These are phyloP conservation scores for Penicillium egyptiacum DNA, from an alignment of 495 filamentous ascomycete species.

Conservation along the genomic window DNA sequence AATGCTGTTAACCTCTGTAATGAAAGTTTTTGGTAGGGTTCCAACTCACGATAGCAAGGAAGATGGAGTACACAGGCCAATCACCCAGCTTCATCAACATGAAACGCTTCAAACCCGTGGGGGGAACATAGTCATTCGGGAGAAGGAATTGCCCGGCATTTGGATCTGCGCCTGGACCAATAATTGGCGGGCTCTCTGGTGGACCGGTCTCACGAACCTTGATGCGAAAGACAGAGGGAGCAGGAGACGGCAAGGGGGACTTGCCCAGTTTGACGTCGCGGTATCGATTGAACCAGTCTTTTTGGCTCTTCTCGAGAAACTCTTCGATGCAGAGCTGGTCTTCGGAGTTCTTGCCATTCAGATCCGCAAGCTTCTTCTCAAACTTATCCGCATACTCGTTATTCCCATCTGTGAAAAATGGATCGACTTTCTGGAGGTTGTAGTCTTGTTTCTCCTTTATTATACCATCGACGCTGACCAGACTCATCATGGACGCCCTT, in stretches of 20 bases:
- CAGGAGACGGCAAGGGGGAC: constrained; percentile 42
- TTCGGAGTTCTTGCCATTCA: constrained; percentile 58
- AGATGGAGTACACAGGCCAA: constrained; percentile 72
- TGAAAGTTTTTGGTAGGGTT: not conserved
- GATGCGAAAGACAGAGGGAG: constrained; percentile 46
- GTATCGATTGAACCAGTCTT: constrained; percentile 65
- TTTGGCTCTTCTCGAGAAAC: constrained; percentile 64
- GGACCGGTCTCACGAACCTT: constrained; percentile 60
- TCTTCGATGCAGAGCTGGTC: constrained; percentile 64
- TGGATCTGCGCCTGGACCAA: constrained; percentile 41
- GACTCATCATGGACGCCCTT: constrained; percentile 23
- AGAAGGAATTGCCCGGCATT: constrained; percentile 34
- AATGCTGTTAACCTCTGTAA: constrained; percentile 6
- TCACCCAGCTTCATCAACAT: constrained; percentile 51
- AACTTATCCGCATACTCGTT: constrained; percentile 62
- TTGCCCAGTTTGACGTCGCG: constrained; percentile 56
- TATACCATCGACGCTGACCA: constrained; percentile 52
- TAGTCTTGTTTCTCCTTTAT: constrained; percentile 56
- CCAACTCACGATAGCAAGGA: constrained; percentile 44
- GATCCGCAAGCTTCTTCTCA: constrained; percentile 55
- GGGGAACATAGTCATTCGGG: constrained; percentile 56
- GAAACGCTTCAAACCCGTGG: constrained; percentile 59
- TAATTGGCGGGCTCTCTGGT: constrained; percentile 53
- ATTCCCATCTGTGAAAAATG: constrained; percentile 67
- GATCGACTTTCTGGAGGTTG: constrained; percentile 66